These are phyloP conservation scores for Evernia prunastri DNA, from an alignment of 495 filamentous ascomycete species.

Conservation along the genomic window DNA sequence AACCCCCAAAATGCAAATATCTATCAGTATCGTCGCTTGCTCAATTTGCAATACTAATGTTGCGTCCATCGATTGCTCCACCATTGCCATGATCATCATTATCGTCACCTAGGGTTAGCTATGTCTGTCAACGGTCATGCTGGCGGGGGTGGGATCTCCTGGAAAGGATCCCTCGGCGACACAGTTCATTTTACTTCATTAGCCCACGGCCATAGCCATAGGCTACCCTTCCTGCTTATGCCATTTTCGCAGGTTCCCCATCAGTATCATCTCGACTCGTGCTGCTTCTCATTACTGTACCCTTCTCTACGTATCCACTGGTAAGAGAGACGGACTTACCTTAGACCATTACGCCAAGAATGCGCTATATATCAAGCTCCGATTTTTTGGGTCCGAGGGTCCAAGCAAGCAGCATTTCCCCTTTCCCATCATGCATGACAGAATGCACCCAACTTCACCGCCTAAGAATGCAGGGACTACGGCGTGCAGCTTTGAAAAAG, in stretches of 20 bases:
- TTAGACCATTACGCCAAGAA: not conserved
- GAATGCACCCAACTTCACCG: not conserved
- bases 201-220: not conserved
- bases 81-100: not conserved
- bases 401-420: not conserved
- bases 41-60: not conserved
- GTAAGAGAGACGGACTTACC: too few species aligned
- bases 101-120: not conserved
- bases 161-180: not conserved
- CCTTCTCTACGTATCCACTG: too few species aligned
- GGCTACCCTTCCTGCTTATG: not conserved
- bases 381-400: not conserved
- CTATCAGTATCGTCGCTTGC: not conserved
- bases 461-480: not conserved
- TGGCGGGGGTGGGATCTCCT: not conserved
- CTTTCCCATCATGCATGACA: too few species aligned
- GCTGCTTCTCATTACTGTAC: not conserved
- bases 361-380: not conserved
- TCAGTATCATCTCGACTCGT: not conserved
- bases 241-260: not conserved
- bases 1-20: not conserved
- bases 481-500: not conserved
- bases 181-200: not conserved
- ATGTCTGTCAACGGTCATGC: too few species aligned
- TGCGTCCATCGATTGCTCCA: too few species aligned